Evolutionary conservation across 2,329 filamentous ascomycete species (phyloP).

Genomic region (Coniella vitis): DNA sequence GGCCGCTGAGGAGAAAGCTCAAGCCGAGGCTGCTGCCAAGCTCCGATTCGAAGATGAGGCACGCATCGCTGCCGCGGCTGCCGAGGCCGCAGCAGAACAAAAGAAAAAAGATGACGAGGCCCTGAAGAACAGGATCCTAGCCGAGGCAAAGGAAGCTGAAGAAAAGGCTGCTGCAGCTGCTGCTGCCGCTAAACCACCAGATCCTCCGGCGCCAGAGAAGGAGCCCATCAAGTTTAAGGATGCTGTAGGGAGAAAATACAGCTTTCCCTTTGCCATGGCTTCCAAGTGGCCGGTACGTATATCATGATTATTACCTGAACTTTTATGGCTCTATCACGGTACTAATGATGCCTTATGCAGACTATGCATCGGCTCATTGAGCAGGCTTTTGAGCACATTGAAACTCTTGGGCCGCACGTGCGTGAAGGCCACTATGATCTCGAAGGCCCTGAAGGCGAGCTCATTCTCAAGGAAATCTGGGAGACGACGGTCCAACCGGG

Average conservation of each 20-base stretch:
- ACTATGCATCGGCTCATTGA: constrained; percentile 83
- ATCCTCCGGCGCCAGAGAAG: constrained; percentile 54
- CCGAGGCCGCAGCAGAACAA: constrained; percentile 21
- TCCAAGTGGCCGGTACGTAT: constrained; percentile 70
- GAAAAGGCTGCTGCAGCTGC: constrained; percentile 32
- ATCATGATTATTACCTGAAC: neutral
- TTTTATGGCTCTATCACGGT: neutral
- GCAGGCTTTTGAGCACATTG: constrained; percentile 75
- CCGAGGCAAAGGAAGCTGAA: constrained; percentile 29
- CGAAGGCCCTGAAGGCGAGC: constrained; percentile 71
- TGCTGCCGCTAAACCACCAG: constrained; percentile 30
- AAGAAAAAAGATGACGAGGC: constrained; percentile 36
- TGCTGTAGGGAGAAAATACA: constrained; percentile 84
- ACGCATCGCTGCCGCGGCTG: constrained; percentile 20
- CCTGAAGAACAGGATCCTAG: constrained; percentile 31
- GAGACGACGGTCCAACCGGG: constrained; percentile 75
- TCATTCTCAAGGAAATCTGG: constrained; percentile 77
- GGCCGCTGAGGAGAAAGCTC: constrained; percentile 26
- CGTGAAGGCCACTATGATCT: constrained; percentile 75
- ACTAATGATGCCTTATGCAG: constrained; percentile 32
- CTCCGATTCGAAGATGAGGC: constrained; percentile 24
- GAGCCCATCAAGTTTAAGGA: constrained; percentile 85
- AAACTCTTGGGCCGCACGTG: constrained; percentile 68
- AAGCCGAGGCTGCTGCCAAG: constrained; percentile 25
- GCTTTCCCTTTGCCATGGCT: constrained; percentile 81